phyloP scores from a whole-genome alignment of 73 alveolate genomes.

The Blepharisma stoltei region DNA sequence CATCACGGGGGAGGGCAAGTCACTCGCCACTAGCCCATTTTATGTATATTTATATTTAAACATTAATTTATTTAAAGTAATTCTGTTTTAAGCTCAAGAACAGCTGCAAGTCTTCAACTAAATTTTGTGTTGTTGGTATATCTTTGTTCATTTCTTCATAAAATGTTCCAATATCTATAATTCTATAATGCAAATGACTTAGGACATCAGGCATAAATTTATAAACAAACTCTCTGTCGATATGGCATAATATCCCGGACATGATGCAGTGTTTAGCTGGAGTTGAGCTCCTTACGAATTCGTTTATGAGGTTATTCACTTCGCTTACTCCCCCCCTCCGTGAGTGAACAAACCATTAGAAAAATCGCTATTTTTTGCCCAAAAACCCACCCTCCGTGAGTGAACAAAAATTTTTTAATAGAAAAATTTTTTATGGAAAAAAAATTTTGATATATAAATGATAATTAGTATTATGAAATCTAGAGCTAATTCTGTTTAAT shows the following conservation, averaged over 20 bases:
- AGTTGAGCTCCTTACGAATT: background rate
- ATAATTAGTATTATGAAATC: no score
- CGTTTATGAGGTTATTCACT: background rate
- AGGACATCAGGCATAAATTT: background rate
- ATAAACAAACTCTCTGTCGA: conserved; percentile 7
- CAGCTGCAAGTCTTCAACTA: background rate
- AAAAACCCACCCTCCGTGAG: no score
- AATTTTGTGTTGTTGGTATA: background rate
- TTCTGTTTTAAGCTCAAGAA: background rate
- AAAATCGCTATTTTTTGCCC: no score
- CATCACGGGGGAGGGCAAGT: no score
- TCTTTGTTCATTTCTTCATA: background rate
- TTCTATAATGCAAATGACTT: background rate
- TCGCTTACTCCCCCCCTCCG: no score
- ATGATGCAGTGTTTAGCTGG: background rate
- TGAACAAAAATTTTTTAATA: no score
- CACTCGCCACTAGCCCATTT: no score
- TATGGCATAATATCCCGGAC: background rate
- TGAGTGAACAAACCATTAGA: no score
- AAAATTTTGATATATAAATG: no score
- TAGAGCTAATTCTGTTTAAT: no score
- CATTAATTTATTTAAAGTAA: background rate
- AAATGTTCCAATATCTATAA: background rate
- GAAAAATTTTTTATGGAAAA: no score
- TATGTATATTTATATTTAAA: background rate